Evolutionary conservation across 805 yeast genomes (phyloP), one percentile per base, ranked within the genome.

Genomic region (Priceomyces medius): DNA sequence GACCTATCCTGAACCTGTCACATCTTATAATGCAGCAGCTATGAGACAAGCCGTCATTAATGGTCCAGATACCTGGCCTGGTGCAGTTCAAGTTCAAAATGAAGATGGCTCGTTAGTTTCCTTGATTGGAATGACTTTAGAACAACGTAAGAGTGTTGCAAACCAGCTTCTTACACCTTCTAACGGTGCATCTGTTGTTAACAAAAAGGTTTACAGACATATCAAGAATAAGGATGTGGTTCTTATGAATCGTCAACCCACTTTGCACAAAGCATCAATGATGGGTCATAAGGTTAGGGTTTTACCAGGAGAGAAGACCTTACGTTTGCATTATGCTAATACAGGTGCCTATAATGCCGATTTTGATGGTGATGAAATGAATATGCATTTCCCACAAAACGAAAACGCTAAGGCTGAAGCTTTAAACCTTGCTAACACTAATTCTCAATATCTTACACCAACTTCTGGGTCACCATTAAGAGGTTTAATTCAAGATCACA

Each of bases 341-440:
- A 93, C 99, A 34, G 97, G 97, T 69, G 97, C 99, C 33, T 93
- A 91, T 69, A 91, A 91, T 64, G 98, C 98, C 29, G 99, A 91
- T 78, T 91, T 93, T 57, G 99, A 91, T 69, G 99, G 99, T 75
- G 99, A 91, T 68, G 99, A 91, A 73, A 91, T 91, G 99, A 91
- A 91, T 64, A 85, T 91, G 97, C 99, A 91, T 71, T 91, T 91
- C 76, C 99, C 99, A 20, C 99, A 91, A 71, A 89, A 87, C 66
- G 97, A 91, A 70, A 87, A 88, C 54, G 99, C 98, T 7, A 83
- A 90, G 61, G 91, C 98, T 17, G 99, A 93, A 70, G 98, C 99
- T 2, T 73, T 88, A 58, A 80, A 88, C 60, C 76, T 93, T 63
- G 99, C 99, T 31, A 90, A 91, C 64, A 93, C 99, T 7, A 97